Evolutionary conservation across 495 filamentous ascomycete genomes (phyloP).

Genomic region (Annulohypoxylon nitens): DNA sequence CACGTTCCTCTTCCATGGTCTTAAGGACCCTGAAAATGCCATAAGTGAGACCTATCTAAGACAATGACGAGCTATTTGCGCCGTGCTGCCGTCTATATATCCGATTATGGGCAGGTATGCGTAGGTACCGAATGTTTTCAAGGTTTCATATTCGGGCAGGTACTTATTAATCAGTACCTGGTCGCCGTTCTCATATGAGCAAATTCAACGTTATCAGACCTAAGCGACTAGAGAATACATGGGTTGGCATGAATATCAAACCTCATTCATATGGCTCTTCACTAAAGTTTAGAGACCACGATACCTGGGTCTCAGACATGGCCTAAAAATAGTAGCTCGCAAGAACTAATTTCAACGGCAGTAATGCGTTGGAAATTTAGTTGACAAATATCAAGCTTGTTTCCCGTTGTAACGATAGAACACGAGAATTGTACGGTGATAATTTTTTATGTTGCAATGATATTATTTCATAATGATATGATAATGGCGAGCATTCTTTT

Average conservation of each 20-base stretch:
- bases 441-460: constrained; percentile 15
- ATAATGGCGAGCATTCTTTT: constrained; percentile 20
- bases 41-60: constrained; percentile 1
- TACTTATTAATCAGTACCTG: not conserved
- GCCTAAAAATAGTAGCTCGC: constrained; percentile 22
- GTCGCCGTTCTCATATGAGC: not conserved
- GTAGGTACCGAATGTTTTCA: no score
- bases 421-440: constrained; percentile 27
- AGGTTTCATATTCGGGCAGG: not conserved
- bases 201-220: not conserved
- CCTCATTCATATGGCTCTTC: not conserved
- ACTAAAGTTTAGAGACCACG: not conserved
- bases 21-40: not conserved
- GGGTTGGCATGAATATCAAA: not conserved
- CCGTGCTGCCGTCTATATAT: not conserved
- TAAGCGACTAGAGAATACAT: not conserved
- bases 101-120: no score
- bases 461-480: constrained; percentile 21
- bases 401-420: constrained; percentile 4
- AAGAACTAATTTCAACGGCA: constrained; percentile 4
- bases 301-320: not conserved
- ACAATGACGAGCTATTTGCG: not conserved
- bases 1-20: not conserved
- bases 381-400: constrained; percentile 1
- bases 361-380: not conserved